Base-by-base conservation (phyloP, 1,284 basidiomycete genomes). In the Ceratobasidium sp. region DNA sequence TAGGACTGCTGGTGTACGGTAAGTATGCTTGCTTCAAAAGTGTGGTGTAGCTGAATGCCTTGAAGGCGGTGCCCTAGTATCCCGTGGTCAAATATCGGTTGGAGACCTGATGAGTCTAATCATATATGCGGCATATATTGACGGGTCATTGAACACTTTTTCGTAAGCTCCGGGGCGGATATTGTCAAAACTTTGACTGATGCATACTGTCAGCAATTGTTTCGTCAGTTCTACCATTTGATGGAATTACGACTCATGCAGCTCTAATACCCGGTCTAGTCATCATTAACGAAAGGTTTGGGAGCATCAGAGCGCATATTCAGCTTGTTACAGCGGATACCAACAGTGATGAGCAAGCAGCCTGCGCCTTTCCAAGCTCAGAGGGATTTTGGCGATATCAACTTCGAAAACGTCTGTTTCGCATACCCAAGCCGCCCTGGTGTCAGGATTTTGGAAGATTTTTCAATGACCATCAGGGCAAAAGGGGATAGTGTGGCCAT, bases 231-330 rank as follows among this genome's bases (percentile, higher is more conserved):
- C 70, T 7, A 56, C 3, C 10, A 6, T 10, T 9, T 23, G 7
- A 26, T 64, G 26, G 17, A 48, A n/a, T 38, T 38, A 56, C 7
- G 10, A 48, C 46, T 2, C 33, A 33, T 33, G 33, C 33, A 28
- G 61, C 28, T 66, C 52, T 20, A 33, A 38, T 2, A 6, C 6
- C 50, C 13, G 10, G 65, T 0, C 6, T 74, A 94, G 93, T 88
- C 92, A 1, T 94, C 93, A 28, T 92, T 95, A 77, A 95, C 95
- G 93, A 92, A 93, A 79, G 96, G 95, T 59, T 91, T 99, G 66
- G 97, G 97, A 69, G 97, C 98, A 0, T 96, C 96, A 10, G 90
- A 91, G 0, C 93, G 98, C 33, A 94, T 99, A 7, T 99, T 99
- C 84, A 95, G 96, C 81, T 90, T 99, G 5, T 88, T 99, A 23